Evolutionary conservation across 225 moss, liverwort and hornwort genomes (phyloP), one percentile per base, ranked within the genome.

Genomic region (Climacium dendroides): DNA sequence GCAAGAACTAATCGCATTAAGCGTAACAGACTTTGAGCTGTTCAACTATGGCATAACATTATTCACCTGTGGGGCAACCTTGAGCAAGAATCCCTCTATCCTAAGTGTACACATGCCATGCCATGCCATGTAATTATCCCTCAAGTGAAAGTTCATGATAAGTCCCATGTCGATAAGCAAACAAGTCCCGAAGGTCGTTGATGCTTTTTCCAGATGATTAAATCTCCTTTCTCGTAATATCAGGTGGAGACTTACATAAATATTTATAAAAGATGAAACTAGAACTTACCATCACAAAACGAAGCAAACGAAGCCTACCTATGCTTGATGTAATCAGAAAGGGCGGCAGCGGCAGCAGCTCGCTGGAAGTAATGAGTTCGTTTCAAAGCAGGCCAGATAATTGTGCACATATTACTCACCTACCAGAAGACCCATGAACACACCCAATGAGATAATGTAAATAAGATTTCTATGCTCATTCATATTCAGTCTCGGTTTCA

Each of bases 271-370:
- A 74, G 63, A 35, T 85, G 71, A 59, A 85, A 85, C 61, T 54
- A 82, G 67, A 73, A 66, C 72, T 79, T 19, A 78, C 53, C 53
- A 72, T 87, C 79, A 55, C 18, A 74, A 72, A 85, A 74, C 66
- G 78, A 39, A 74, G 73, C 3, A 52, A 90, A 86, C 22, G 81
- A 80, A 77, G 52, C 81, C 78, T 93, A 97, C 98, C 98, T 94
- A 87, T 97, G 94, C 88, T 93, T 95, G 87, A 99, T 89, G 89
- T 95, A 99, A 89, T 99, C 96, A 80, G 98, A 95, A 64, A 99
- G 90, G 53, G 98, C 98, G 67, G 98, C 98, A 59, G 97, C 97
- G 62, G 95, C 97, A 86, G 98, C 97, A 83, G 98, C 95, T 83
- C 98, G 95, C 87, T 99, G 98, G 89, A 99, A 97, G 86, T 94